Base-by-base conservation (phyloP, 306 rosid genomes). In the Rosa lucieae region DNA sequence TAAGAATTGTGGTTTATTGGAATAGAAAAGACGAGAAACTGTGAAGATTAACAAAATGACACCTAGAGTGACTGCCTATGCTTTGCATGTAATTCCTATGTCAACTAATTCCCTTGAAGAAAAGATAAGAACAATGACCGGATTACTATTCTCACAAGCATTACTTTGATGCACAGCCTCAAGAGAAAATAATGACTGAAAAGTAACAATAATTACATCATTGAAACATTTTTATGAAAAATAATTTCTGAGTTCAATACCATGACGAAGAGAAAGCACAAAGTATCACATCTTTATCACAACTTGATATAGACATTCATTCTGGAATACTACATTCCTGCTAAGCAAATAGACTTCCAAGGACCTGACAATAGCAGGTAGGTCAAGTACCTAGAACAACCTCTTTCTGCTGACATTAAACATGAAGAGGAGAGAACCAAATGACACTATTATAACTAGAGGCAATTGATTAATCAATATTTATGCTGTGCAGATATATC, bases 1-100 rank as follows among this genome's bases (percentile, higher is more conserved):
- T 69, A 68, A 32, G 71, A 68, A 78, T 55, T 67, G 39, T 67
- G 75, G 80, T 52, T 71, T 18, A 0, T 26, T 23, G 74, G 68
- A 82, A 51, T 14, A 67, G 56, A 51, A 82, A 67, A 70, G 17
- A 47, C n/a, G 15, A 78, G 70, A 80, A 79, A 47, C 63, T 49
- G 20, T 12, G 9, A 52, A 1, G 13, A 51, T 51, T 2, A 49
- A 51, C 18, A 43, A 73, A 44, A 46, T 68, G 35, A 67, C 44
- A 79, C 32, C 48, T 20, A 35, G 52, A 47, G 44, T 37, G 80
- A 65, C 35, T 46, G 23, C 35, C 67, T 44, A 48, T 14, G 42
- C 5, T 48, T 40, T 58, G n/a, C 42, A 4, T 32, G 63, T 58
- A 42, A 75, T 21, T 59, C 71, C 21, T 67, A 69, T 5, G 42